Conservation (phyloP, 441 rosid genomes). For the Populus tomentosa region DNA sequence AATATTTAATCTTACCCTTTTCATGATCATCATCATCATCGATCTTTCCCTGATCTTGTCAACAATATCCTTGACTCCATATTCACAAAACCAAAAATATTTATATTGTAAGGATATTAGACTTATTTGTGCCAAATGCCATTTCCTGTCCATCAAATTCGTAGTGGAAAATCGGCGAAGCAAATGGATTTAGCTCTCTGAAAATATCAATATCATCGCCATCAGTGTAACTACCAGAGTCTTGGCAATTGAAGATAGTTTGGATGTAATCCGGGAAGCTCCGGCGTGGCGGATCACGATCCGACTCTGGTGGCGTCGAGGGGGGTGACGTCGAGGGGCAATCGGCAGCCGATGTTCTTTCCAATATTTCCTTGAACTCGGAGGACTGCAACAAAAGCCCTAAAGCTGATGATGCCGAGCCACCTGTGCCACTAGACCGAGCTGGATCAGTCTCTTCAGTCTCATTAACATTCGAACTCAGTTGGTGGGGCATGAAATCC, state of each 20-base stretch:
- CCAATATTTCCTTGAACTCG: slow-evolving; percentile 54
- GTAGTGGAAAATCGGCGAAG: slow-evolving; percentile 30
- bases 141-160: slow-evolving; percentile 29
- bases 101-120: background rate
- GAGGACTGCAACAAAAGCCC: slow-evolving; percentile 47
- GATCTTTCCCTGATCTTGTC: background rate
- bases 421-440: background rate
- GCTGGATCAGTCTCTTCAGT: background rate
- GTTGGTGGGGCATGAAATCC: background rate
- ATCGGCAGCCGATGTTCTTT: slow-evolving; percentile 30
- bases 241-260: slow-evolving; percentile 37
- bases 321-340: slow-evolving; percentile 20
- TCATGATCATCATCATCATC: background rate
- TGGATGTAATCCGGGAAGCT: slow-evolving; percentile 50
- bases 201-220: slow-evolving; percentile 32
- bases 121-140: background rate
- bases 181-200: slow-evolving; percentile 32
- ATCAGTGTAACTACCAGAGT: slow-evolving; percentile 12
- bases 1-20: background rate
- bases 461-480: slow-evolving; percentile 4
- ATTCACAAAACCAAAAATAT: slow-evolving; percentile 3
- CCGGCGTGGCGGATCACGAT: slow-evolving; percentile 25
- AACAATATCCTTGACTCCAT: background rate
- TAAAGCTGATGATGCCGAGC: slow-evolving; percentile 36
- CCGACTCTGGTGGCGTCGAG: slow-evolving; percentile 25